Percentiles rank a stretch among this genome's conserved stretches.
Conservation (phyloP, 208 protist species). For the Crithidia bombi region DNA sequence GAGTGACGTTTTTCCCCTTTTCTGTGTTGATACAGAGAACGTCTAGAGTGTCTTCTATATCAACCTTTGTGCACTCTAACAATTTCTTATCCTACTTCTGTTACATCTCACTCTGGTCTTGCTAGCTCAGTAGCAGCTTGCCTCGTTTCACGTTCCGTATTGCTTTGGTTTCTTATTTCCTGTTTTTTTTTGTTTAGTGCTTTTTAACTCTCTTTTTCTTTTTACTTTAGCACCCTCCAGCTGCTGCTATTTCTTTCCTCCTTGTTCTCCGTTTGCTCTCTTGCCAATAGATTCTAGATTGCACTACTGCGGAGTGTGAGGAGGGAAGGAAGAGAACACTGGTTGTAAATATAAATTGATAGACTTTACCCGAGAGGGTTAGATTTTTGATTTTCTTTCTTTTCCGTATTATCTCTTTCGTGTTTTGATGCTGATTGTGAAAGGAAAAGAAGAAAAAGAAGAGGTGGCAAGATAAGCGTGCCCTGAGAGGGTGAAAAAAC, state of each 20-base stretch:
- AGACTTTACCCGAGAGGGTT: constrained; percentile 39
- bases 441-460: constrained; percentile 16
- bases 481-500: no score
- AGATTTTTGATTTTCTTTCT: constrained; percentile 24
- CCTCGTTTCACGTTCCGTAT: no score
- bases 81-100: no score
- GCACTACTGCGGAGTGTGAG: background rate
- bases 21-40: no score
- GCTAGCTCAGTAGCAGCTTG: no score
- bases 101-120: background rate
- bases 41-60: no score
- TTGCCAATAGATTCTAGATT: constrained; percentile 23
- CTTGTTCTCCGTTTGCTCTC: constrained; percentile 1
- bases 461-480: no score
- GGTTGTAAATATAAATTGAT: constrained; percentile 29
- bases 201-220: constrained; percentile 8
- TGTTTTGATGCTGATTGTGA: background rate
- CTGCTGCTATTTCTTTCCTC: constrained; percentile 8
- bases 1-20: no score
- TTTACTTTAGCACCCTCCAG: constrained; percentile 25
- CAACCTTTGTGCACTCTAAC: no score
- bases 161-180: background rate
- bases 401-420: constrained; percentile 1
- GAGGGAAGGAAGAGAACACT: constrained; percentile 14
- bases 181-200: background rate